These are phyloP conservation scores for Jasminum sambac DNA, from an alignment of 257 asterid genomes.

Conservation along the genomic window DNA sequence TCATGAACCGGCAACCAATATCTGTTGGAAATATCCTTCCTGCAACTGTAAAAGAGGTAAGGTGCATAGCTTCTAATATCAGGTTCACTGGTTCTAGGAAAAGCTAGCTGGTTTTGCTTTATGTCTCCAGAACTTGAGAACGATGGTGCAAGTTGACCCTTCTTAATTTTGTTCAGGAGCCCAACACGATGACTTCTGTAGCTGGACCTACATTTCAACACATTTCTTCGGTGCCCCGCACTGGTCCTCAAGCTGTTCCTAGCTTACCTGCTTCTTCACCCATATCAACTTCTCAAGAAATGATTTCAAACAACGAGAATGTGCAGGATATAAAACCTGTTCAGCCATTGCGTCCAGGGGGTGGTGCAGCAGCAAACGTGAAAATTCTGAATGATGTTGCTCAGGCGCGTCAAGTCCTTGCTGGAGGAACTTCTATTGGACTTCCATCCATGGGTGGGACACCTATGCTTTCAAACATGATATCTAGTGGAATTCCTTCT, in stretches of 20 bases:
- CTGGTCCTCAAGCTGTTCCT: slow-evolving; percentile 65
- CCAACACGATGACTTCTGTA: slow-evolving; percentile 60
- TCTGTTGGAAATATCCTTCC: slow-evolving; percentile 62
- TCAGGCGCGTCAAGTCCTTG: slow-evolving; percentile 81
- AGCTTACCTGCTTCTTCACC: slow-evolving; percentile 86
- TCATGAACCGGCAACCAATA: slow-evolving; percentile 56
- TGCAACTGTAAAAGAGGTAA: slow-evolving; percentile 88
- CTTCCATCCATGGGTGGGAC: slow-evolving; percentile 69
- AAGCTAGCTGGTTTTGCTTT: slow-evolving; percentile 9
- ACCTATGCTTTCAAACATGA: slow-evolving; percentile 84
- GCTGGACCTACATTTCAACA: slow-evolving; percentile 69
- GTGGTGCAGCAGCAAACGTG: slow-evolving; percentile 80
- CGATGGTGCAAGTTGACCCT: slow-evolving; percentile 7
- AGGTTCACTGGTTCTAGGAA: slow-evolving; percentile 12
- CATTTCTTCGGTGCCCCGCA: slow-evolving; percentile 67
- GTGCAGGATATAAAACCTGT: slow-evolving; percentile 74
- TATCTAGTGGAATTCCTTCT: slow-evolving; percentile 81
- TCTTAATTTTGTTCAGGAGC: slow-evolving; percentile 60
- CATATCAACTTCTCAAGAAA: slow-evolving; percentile 72
- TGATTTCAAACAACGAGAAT: slow-evolving; percentile 48
- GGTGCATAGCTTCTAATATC: slow-evolving; percentile 24
- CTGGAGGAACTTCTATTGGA: slow-evolving; percentile 77
- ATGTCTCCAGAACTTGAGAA: slow-evolving; percentile 5
- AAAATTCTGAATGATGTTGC: slow-evolving; percentile 84
- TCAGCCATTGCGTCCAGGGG: slow-evolving; percentile 66